Conservation (phyloP, 345 rosid genomes). For the Pistacia integerrima region DNA sequence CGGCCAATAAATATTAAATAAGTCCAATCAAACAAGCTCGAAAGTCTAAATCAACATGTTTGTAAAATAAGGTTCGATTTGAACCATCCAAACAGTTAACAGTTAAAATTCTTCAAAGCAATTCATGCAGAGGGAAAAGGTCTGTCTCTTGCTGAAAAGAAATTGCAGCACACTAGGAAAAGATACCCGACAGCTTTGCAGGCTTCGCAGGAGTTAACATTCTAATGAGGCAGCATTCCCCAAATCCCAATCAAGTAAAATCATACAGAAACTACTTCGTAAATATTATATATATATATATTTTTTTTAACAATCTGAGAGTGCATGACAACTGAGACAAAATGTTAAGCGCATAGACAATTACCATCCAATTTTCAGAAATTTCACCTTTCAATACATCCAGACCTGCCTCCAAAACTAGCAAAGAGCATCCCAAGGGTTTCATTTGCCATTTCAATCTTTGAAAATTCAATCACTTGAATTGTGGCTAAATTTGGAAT, state of each 20-base stretch:
- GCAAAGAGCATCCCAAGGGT: neutral
- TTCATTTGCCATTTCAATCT: neutral
- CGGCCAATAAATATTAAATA: too few relatives aligned
- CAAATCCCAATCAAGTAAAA: neutral
- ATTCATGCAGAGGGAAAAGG: too few relatives aligned
- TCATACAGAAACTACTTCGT: neutral
- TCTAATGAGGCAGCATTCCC: neutral
- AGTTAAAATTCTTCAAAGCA: too few relatives aligned
- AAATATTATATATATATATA: too few relatives aligned
- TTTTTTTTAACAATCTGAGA: too few relatives aligned
- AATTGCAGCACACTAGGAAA: neutral
- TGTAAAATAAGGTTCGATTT: too few relatives aligned
- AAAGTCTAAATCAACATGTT: too few relatives aligned
- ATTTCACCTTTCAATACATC: neutral
- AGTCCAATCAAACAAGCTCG: too few relatives aligned
- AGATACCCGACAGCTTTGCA: neutral
- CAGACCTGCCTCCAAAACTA: neutral
- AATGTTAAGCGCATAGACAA: too few relatives aligned
- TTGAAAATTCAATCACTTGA: constrained; percentile 10
- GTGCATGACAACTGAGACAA: too few relatives aligned
- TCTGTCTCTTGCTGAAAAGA: neutral
- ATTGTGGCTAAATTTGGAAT: neutral
- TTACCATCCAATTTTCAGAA: neutral
- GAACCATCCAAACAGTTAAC: too few relatives aligned
- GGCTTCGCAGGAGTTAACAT: too few relatives aligned